phyloP scores from a whole-genome alignment of 2,329 filamentous ascomycete genomes.

The Paraphoma sp. region DNA sequence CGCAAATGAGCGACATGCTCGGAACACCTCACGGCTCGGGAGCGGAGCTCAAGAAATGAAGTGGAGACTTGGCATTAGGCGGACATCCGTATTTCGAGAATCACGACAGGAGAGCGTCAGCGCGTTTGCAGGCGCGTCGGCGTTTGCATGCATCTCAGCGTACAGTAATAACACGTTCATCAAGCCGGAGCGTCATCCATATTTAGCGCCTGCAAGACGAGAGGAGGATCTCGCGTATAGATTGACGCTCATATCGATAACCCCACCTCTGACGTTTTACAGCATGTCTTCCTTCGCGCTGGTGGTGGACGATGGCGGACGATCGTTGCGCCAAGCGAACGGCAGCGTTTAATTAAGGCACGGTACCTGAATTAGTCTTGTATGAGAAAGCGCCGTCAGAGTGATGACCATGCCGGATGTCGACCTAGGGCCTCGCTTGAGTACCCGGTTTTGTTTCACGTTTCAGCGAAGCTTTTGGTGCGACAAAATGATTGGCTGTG shows the following conservation, averaged over 20 bases:
- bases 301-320: conserved; percentile 3
- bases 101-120: conserved; percentile 18
- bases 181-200: conserved; percentile 8
- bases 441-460: conserved; percentile 39
- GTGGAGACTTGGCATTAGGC: conserved; percentile 21
- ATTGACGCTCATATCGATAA: conserved; percentile 10
- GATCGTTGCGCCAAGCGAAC: conserved; percentile 5
- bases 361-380: conserved; percentile 37
- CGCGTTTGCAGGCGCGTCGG: neutral
- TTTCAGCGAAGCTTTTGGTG: conserved; percentile 22
- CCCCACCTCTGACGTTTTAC: conserved; percentile 15
- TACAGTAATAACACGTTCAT: conserved; percentile 10
- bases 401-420: conserved; percentile 22
- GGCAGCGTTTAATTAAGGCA: conserved; percentile 33
- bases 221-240: neutral
- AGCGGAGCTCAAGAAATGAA: conserved; percentile 13
- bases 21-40: conserved; percentile 4
- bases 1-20: conserved; percentile 7
- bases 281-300: conserved; percentile 7
- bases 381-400: conserved; percentile 38
- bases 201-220: conserved; percentile 5
- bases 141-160: neutral
- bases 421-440: conserved; percentile 26
- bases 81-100: conserved; percentile 13
- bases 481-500: conserved; percentile 30